Base-by-base conservation (phyloP, 2,329 filamentous ascomycete species). In the Aspergillus clavatus region DNA sequence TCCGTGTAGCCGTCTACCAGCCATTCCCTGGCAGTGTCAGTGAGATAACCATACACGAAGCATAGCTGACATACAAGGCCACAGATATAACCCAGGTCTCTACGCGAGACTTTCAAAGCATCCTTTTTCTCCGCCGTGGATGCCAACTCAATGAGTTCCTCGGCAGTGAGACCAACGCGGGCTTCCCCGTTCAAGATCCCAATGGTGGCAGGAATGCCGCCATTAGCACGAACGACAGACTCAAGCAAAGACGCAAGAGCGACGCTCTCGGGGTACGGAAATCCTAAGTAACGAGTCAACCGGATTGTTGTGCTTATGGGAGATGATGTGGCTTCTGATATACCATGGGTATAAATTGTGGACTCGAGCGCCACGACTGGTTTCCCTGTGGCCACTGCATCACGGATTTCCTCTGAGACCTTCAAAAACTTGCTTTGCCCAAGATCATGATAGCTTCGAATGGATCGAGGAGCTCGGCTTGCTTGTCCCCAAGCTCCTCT, bases 301-400 rank as follows among this genome's bases (percentile, higher is more conserved):
- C 31, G 18, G 31, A 14, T 18, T 35, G 14, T 21, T 16, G 5
- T n/a, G 5, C 16, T n/a, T n/a, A n/a, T n/a, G n/a, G n/a, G n/a
- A n/a, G n/a, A n/a, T n/a, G n/a, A 31, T 18, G n/a, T 19, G 12
- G 7, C 7, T 12, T n/a, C 12, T 28, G 22, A 44, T 58, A 42
- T 67, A 75, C 89, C 90, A 70, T 98, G 93, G 1, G 93, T 98
- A 69, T 98, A 97, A 57, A 98, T 97, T 4, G 93, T 95, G 2
- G 88, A 89, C 69, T 98, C 93, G 4, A 98, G 77, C 12, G 91
- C 93, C 8, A 98, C 90, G 3, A 98, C 84, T 0, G 93, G 91
- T 58, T 82, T 83, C 45, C 83, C 82, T 10, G 81, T 79, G 33
- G 80, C 75, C 38, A 96, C 67, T 29, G 90, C 91, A 62, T 89